Evolutionary conservation across 805 yeast species (phyloP), one percentile per base, ranked within the genome.

Genomic region (Geotrichum ghanense): DNA sequence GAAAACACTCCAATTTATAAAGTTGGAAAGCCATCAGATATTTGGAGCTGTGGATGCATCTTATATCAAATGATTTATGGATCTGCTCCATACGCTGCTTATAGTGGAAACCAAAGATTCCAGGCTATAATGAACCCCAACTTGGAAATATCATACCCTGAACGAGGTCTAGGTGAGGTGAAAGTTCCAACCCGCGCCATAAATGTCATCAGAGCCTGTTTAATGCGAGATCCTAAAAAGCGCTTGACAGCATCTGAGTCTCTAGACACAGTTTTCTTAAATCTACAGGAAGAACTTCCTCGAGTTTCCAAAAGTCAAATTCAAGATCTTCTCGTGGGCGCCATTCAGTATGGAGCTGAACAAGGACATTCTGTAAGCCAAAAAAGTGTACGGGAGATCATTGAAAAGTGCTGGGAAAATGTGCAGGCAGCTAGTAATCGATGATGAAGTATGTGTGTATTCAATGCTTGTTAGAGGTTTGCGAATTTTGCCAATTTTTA

Each of bases 21-120:
- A 62, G 95, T 89, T 9, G 97, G 97, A 1, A 82, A 80, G 56
- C 95, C 97, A 0, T 83, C 97, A 1, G 98, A 92, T 66, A 80
- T 92, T 14, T 92, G 98, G 98, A 88, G 97, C 19, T 84, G 95
- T 65, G 98, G 98, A 0, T 88, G 97, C 62, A 90, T 92, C 2
- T 70, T 92, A 1, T 90, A 88, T 64, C 97, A 92, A 62, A 87
- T 92, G 95, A 75, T 89, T 6, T 94, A 92, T 56, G 96, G 96
- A 0, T 74, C 74, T 50, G 90, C 97, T 1, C 98, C 98, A 1
- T 89, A 86, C 66, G 94, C 87, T 0, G 70, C 72, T 3, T 85
- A 75, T 55, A 75, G 79, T 44, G 92, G 94, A 1, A 76, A 82
- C 49, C 85, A 83, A 57, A 68, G 95, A 50, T 69, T 87, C 27